Evolutionary conservation across 1,284 basidiomycete genomes (phyloP), one percentile per base, ranked within the genome.

Genomic region (Sporisorium exsertum): DNA sequence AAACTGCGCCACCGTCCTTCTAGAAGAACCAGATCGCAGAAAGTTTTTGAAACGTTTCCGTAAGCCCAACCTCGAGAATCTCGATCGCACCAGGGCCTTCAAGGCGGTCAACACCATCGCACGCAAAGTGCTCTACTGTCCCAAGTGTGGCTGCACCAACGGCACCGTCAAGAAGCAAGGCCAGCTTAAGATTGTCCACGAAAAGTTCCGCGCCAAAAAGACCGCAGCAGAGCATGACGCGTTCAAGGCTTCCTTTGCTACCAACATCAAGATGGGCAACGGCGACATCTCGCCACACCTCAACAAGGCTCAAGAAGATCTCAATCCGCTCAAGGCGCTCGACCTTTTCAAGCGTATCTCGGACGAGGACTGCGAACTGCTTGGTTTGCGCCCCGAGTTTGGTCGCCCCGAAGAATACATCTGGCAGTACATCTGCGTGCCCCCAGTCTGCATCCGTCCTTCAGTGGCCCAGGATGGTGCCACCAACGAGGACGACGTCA

Each of bases 351-450:
- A 91, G 84, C 89, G 94, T 60, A 94, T 99, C 81, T 94, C 94
- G 1, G 92, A 95, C 64, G 95, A 81, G 91, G 97, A 99, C 81
- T 97, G 94, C 85, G 97, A 99, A 86, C 88, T 99, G 52, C 89
- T 99, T 10, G 95, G 96, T 0, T 87, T 99, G 59, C 91, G 93
- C 71, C 97, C 97, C 3, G 90, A 91, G 32, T 92, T 92, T 81
- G 95, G 95, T 59, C 88, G 97, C 61, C 97, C 97, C 2, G 97
- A 99, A 87, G 93, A 98, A 85, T 98, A 96, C 84, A 91, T 99
- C 64, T 99, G 97, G 97, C 96, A 98, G 86, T 99, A 99, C 86
- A 92, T 99, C 18, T 97, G 95, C 35, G 97, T 99, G 16, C 97
- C 97, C 20, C 97, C 97, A 0, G 95, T 97, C 43, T 97, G 94